phyloP scores from a whole-genome alignment of 352 stramenopile genomes.

The Globisporangium cylindrosporum region DNA sequence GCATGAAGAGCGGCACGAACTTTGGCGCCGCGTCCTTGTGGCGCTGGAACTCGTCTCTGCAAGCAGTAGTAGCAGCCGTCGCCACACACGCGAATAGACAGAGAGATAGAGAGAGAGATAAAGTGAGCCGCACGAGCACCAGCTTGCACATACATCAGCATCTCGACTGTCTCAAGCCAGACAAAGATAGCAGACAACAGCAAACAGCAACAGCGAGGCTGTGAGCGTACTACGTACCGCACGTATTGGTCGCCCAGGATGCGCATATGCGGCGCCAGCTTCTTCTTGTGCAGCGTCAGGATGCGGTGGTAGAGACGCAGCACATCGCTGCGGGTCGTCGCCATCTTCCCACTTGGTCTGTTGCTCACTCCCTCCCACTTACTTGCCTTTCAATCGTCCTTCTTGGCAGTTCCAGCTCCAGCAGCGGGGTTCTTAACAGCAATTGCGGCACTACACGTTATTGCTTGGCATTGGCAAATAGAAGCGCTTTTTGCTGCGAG shows the following conservation, averaged over 20 bases:
- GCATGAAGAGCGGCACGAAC: conserved; percentile 75
- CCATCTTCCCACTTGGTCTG: conserved; percentile 15
- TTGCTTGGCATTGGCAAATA: no score
- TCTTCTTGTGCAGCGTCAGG: conserved; percentile 68
- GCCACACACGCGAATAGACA: neutral
- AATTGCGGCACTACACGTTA: no score
- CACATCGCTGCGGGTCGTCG: conserved; percentile 35
- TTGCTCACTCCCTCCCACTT: neutral
- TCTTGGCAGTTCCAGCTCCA: no score
- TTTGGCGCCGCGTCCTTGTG: conserved; percentile 76
- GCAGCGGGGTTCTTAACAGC: no score
- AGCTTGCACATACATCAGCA: neutral
- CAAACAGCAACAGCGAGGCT: neutral
- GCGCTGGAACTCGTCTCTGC: conserved; percentile 78
- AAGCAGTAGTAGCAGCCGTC: neutral
- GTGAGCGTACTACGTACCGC: conserved; percentile 27
- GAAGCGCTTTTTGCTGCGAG: no score
- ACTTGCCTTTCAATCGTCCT: neutral
- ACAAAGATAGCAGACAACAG: neutral
- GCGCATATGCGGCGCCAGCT: conserved; percentile 79
- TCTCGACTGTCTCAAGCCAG: neutral
- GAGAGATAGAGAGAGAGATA: neutral
- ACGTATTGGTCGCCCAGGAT: conserved; percentile 84
- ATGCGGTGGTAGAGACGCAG: conserved; percentile 77
- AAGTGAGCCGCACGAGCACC: neutral